These are phyloP conservation scores for Psidium friedrichsthalianum DNA, from an alignment of 345 rosid species.

Conservation along the genomic window DNA sequence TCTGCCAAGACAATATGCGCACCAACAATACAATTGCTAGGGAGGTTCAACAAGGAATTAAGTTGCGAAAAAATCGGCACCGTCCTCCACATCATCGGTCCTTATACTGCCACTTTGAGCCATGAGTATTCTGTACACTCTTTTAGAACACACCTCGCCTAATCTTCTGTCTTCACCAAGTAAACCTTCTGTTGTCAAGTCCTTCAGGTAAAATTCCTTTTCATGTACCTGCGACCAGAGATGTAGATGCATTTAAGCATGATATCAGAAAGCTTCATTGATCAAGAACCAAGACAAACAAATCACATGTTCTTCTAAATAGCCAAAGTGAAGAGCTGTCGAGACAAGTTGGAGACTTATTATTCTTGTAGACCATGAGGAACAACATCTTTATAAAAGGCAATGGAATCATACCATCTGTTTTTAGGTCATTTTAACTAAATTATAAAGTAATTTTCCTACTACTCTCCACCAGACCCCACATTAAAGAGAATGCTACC, in stretches of 20 bases:
- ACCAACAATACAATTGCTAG: not conserved
- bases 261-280: not conserved
- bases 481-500: not conserved
- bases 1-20: not conserved
- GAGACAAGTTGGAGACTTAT: not conserved
- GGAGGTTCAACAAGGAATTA: not conserved
- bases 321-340: not conserved
- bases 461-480: not conserved
- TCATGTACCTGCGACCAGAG: slow-evolving; percentile 55
- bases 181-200: slow-evolving; percentile 61
- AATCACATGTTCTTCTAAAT: not conserved
- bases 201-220: slow-evolving; percentile 78
- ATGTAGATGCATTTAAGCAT: not conserved
- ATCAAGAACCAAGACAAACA: not conserved
- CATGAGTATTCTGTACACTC: slow-evolving; percentile 79
- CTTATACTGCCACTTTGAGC: slow-evolving; percentile 55
- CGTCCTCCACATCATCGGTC: slow-evolving; percentile 81
- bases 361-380: not conserved
- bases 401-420: not conserved
- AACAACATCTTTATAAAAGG: not conserved
- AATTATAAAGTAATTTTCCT: not conserved
- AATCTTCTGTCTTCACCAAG: slow-evolving; percentile 58
- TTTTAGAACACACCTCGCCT: slow-evolving; percentile 82
- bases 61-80: slow-evolving; percentile 64
- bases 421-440: not conserved